phyloP scores from a whole-genome alignment of 1,284 basidiomycete genomes.

The Malassezia arunalokei region DNA sequence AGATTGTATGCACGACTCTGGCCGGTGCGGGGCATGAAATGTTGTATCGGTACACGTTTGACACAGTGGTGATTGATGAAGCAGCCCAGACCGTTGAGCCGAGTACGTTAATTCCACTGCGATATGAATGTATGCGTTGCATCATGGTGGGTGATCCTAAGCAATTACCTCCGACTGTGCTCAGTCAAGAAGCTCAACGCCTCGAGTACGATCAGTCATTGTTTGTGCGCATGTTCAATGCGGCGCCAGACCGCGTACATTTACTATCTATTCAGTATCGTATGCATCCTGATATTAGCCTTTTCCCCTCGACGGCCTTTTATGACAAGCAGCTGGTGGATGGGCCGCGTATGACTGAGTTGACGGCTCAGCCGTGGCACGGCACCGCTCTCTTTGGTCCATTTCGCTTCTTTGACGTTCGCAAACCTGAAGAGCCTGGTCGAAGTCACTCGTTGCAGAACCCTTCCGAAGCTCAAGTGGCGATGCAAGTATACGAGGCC shows the following conservation, averaged over 20 bases:
- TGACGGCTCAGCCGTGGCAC: conserved; percentile 82
- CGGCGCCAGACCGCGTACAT: conserved; percentile 67
- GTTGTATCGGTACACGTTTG: conserved; percentile 73
- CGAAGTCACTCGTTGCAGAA: conserved; percentile 67
- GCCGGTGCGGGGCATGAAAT: conserved; percentile 76
- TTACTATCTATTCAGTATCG: conserved; percentile 95
- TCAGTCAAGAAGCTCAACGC: conserved; percentile 71
- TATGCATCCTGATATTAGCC: conserved; percentile 94
- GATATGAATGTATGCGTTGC: conserved; percentile 70
- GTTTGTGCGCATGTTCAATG: conserved; percentile 80
- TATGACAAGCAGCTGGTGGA: conserved; percentile 71
- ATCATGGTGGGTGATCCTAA: conserved; percentile 97
- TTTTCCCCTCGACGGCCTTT: conserved; percentile 76
- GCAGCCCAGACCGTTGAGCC: conserved; percentile 94
- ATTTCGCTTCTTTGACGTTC: conserved; percentile 64
- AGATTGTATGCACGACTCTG: conserved; percentile 87
- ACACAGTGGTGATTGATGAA: conserved; percentile 94
- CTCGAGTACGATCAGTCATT: conserved; percentile 77
- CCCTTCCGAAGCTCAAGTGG: conserved; percentile 61
- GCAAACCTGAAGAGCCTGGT: conserved; percentile 53
- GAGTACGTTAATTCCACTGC: conserved; percentile 89
- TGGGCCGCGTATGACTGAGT: conserved; percentile 73
- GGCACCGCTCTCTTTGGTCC: conserved; percentile 62
- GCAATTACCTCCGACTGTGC: conserved; percentile 89
- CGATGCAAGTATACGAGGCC: conserved; percentile 66